Evolutionary conservation across 2,329 filamentous ascomycete species (phyloP).

Genomic region (Phyllosticta citrichinensis): DNA sequence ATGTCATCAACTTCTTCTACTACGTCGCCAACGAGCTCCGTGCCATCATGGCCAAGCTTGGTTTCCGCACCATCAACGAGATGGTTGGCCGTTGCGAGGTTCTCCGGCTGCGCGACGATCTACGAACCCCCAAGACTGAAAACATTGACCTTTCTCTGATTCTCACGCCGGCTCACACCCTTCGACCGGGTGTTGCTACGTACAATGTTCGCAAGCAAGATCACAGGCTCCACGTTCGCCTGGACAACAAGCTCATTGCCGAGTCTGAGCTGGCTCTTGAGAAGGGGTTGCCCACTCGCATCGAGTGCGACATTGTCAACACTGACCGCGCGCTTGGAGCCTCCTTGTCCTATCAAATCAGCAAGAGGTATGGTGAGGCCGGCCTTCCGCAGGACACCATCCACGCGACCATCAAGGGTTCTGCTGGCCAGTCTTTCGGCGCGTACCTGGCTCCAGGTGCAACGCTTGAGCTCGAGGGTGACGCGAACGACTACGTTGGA

Average conservation of each 20-base stretch:
- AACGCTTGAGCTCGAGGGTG: slow-evolving; percentile 89
- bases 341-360: slow-evolving; percentile 91
- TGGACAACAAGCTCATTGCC: slow-evolving; percentile 95
- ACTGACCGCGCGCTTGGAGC: slow-evolving; percentile 91
- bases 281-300: slow-evolving; percentile 83
- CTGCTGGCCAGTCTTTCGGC: slow-evolving; percentile 92
- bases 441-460: slow-evolving; percentile 89
- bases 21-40: slow-evolving; percentile 93
- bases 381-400: slow-evolving; percentile 88
- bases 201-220: slow-evolving; percentile 98
- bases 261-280: slow-evolving; percentile 91
- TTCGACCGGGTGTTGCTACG: slow-evolving; percentile 85
- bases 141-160: slow-evolving; percentile 92
- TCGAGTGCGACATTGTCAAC: slow-evolving; percentile 94
- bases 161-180: slow-evolving; percentile 88
- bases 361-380: slow-evolving; percentile 79
- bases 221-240: slow-evolving; percentile 80
- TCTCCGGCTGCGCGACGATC: slow-evolving; percentile 76
- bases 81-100: slow-evolving; percentile 92
- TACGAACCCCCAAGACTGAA: slow-evolving; percentile 77
- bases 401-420: slow-evolving; percentile 92
- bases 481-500: slow-evolving; percentile 93
- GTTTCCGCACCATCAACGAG: slow-evolving; percentile 91
- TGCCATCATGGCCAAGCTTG: slow-evolving; percentile 92
- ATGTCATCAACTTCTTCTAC: slow-evolving; percentile 99